These are phyloP conservation scores for Citrus glauca DNA, from an alignment of 345 rosid species.

Conservation along the genomic window DNA sequence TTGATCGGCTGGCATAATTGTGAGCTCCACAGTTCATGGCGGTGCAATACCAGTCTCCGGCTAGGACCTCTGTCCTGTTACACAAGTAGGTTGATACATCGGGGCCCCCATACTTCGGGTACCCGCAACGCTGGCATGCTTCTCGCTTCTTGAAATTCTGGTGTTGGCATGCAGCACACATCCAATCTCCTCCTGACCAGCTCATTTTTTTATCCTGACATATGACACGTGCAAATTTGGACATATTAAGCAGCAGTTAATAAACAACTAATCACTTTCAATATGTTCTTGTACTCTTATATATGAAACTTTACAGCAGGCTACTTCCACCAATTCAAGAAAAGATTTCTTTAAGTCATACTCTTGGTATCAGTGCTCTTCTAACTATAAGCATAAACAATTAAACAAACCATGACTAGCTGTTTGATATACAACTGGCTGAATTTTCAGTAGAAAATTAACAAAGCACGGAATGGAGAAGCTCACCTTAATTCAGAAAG, in stretches of 20 bases:
- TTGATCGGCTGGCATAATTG: conserved; percentile 81
- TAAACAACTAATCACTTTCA: neutral
- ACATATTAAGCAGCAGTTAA: neutral
- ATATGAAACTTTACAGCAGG: neutral
- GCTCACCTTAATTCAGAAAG: conserved; percentile 17
- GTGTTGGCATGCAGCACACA: conserved; percentile 73
- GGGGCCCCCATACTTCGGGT: conserved; percentile 74
- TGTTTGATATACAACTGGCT: neutral
- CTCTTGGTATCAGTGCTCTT: neutral
- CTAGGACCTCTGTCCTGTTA: conserved; percentile 56
- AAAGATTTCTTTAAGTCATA: neutral
- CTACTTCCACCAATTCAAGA: neutral
- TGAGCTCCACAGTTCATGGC: conserved; percentile 80
- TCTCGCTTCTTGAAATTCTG: conserved; percentile 78
- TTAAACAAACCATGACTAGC: neutral
- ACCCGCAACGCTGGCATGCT: conserved; percentile 64
- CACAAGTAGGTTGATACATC: conserved; percentile 52
- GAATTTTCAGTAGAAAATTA: neutral
- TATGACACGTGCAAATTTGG: neutral
- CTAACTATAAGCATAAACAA: neutral
- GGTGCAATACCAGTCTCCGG: conserved; percentile 98
- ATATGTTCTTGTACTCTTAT: neutral
- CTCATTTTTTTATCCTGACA: conserved; percentile 44
- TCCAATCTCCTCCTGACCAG: conserved; percentile 87
- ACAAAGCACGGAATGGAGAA: neutral